Base-by-base conservation (phyloP, 345 rosid genomes). In the Camelina hispida region DNA sequence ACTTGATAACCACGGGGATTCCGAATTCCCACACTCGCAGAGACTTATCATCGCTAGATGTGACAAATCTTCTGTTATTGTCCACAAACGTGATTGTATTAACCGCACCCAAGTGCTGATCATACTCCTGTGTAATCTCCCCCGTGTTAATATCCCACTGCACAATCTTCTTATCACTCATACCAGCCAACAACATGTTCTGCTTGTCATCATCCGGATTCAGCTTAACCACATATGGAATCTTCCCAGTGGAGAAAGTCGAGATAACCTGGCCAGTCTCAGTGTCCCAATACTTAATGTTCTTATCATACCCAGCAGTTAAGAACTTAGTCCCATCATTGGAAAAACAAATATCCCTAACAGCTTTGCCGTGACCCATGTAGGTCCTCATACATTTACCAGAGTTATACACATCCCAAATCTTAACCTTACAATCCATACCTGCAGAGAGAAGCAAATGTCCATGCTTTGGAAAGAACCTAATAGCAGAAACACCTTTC, bases 11-110 rank as follows among this genome's bases (percentile, higher is more conserved):
- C 77, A 92, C 99, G 5, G 99, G 99, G 58, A 95, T 92, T 68
- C 99, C 98, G 35, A 87, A 95, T 72, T 95, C 99, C 99, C 99
- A 95, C 10, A 95, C 97, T 32, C 99, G 96, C 51, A 95, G 98
- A 35, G 98, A 92, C 52, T 95, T 95, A 82, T 95, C 99, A 83
- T 95, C 99, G 23, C 99, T 95, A 0, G 99, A 95, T 2, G 99
- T 92, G 12, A 95, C 97, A 62, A 95, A 95, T 71, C 99, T 90
- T 83, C 99, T 80, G 74, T 92, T 95, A 51, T 92, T 87, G 73
- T 95, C 97, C 23, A 95, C 98, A 85, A 95, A 95, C 9, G 99
- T 92, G 68, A 95, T 95, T 9, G 98, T 92, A 78, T 95, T 92
- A 68, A 95, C 99, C 0, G 98, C 97, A 23, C 97, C 97, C 78